Conservation (phyloP, 2,329 filamentous ascomycete species). For the Aspergillus felis region DNA sequence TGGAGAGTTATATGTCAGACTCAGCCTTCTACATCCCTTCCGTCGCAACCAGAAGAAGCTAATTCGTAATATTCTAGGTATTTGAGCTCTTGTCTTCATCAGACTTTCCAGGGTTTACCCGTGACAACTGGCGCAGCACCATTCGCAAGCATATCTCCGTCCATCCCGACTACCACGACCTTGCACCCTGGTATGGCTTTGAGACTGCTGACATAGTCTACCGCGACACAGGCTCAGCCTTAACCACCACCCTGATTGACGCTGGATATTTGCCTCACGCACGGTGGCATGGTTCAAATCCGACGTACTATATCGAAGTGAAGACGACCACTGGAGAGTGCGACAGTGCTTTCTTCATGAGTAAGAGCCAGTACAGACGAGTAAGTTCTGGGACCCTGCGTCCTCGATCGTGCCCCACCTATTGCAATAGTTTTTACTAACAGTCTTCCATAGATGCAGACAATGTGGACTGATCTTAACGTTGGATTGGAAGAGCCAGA, state of each 20-base stretch:
- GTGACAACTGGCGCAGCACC: constrained; percentile 47
- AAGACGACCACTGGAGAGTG: constrained; percentile 44
- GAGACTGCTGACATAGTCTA: constrained; percentile 51
- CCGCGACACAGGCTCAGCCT: constrained; percentile 13
- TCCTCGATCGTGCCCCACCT: neutral
- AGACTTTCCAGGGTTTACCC: constrained; percentile 27
- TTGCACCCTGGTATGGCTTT: constrained; percentile 37
- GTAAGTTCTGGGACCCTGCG: constrained; percentile 25
- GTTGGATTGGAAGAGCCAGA: too few relatives aligned
- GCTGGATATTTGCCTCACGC: constrained; percentile 6
- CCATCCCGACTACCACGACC: constrained; percentile 40
- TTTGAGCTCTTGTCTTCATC: constrained; percentile 7
- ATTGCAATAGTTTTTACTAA: too few relatives aligned
- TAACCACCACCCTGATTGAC: constrained; percentile 9
- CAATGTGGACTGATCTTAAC: neutral
- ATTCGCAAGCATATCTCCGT: constrained; percentile 41
- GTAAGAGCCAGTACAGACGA: constrained; percentile 41
- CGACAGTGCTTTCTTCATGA: constrained; percentile 47
- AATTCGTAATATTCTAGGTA: constrained; percentile 2
- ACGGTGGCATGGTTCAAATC: constrained; percentile 21
- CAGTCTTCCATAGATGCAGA: neutral
- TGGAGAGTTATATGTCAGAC: constrained; percentile 10
- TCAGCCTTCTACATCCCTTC: neutral
- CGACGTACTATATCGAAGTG: constrained; percentile 50
- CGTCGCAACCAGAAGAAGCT: too few relatives aligned